These are phyloP conservation scores for Fusarium austroafricanum DNA, from an alignment of 2,329 filamentous ascomycete genomes.

Conservation along the genomic window DNA sequence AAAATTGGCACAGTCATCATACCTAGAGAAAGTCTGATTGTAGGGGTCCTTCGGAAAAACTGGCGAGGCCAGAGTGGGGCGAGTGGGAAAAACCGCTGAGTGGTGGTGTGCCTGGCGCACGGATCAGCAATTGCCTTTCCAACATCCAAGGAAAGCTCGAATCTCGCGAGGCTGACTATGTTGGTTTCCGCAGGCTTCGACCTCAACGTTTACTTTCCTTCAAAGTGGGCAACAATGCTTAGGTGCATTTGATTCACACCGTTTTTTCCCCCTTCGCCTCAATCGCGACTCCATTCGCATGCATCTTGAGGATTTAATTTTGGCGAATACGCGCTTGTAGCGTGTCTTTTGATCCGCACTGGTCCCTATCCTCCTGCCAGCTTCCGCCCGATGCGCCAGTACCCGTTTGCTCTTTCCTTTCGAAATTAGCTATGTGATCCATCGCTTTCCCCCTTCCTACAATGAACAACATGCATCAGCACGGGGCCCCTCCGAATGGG, in stretches of 20 bases:
- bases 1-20: slow-evolving; percentile 45
- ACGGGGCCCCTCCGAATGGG: slow-evolving; percentile 52
- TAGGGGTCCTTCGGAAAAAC: slow-evolving; percentile 49
- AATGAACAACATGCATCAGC: slow-evolving; percentile 49
- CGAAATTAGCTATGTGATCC: slow-evolving; percentile 50
- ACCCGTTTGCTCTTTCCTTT: slow-evolving; percentile 44
- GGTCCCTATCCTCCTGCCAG: slow-evolving; percentile 9
- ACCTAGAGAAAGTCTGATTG: background rate
- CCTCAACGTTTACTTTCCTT: slow-evolving; percentile 31
- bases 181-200: slow-evolving; percentile 40
- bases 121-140: slow-evolving; percentile 32
- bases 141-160: slow-evolving; percentile 35
- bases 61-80: slow-evolving; percentile 36
- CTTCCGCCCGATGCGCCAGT: slow-evolving; percentile 45
- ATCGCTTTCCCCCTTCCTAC: slow-evolving; percentile 44
- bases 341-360: slow-evolving; percentile 19
- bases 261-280: background rate
- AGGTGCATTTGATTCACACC: slow-evolving; percentile 31
- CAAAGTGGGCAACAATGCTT: slow-evolving; percentile 40
- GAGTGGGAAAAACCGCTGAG: slow-evolving; percentile 45
- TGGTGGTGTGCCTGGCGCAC: slow-evolving; percentile 38
- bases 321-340: slow-evolving; percentile 10
- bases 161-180: slow-evolving; percentile 43
- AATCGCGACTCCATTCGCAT: background rate
- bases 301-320: background rate